Evolutionary conservation across 129 eudicot species (phyloP), one percentile per base, ranked within the genome.

Genomic region (Tanacetum coccineum): DNA sequence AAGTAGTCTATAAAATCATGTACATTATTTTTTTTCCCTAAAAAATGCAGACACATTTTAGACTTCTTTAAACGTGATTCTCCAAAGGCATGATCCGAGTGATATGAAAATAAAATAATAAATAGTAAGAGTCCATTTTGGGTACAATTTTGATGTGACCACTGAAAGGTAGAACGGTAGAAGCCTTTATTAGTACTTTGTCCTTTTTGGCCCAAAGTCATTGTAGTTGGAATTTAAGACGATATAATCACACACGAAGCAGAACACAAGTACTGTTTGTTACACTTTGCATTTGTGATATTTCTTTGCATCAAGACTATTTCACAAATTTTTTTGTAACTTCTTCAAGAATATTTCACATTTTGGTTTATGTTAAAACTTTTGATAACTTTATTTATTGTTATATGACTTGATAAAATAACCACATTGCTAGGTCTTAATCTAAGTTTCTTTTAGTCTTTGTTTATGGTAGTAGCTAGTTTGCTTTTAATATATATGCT

Each of bases 251-350:
- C 25, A 61, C 36, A 36, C 36, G 18, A 58, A 58, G 44, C 30
- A 58, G 11, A 26, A 58, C 63, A 1, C 59, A 74, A 74, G 51
- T n/a, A 66, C 54, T 2, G 73, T 74, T 67, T 48, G 74, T 74
- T 74, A 67, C 55, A 15, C 68, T 20, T 46, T 47, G 45, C 50
- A 52, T 47, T 32, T 20, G 13, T 54, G 40, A 13, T 20, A 68
- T 55, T 68, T 55, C 12, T 30, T 59, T 30, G 21, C 13, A 30
- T 18, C 32, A 36, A 36, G 42, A 36, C 9, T 7, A 6, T 36
- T 36, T 36, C 42, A 36, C 42, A 32, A 36, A 7, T 36, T 36
- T n/a, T 36, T 2, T 36, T 1, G 42, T 36, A 36, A 36, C 9
- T 36, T 36, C 9, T 36, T 36, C 42, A 36, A 36, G 42, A 6